Base-by-base conservation (phyloP, 257 asterid genomes). In the Solanum pinnatisectum region DNA sequence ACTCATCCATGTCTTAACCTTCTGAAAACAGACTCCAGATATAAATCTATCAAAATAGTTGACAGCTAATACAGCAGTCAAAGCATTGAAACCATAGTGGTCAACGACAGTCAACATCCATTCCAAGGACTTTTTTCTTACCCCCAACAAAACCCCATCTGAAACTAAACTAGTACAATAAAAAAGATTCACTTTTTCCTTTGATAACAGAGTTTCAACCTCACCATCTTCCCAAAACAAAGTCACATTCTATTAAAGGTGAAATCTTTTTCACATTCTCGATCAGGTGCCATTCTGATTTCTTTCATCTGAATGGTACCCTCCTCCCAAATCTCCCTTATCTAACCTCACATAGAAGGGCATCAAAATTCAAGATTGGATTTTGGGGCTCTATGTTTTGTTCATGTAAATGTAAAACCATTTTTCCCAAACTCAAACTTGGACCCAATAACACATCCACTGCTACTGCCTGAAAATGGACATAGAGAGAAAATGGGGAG, bases 171-270 rank as follows among this genome's bases (percentile, higher is more conserved):
- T 91, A 44, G 87, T 89, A 42, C 14, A 84, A 37, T 65, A 84
- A 35, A 85, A 91, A 88, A 11, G 85, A 56, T 90, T 23, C 73
- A 85, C 89, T 84, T 93, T 93, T 89, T 96, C 98, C 86, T 94
- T 93, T 11, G 89, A 90, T 88, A 96, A 87, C n/a, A 96, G 94
- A 72, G 74, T 36, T 44, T 72, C 81, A 78, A 96, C 91, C 95
- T 96, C 99, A 6, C 91, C 94, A n/a, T 94, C 95, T 74, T 96
- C 98, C 99, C 98, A 96, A 67, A 93, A 92, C 81, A 94, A n/a
- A 83, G 94, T 96, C 98, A 85, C 91, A 93, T 88, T 93, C 95
- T 49, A 86, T 86, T 37, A 94, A 90, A 91, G 89, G 37, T 84
- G 88, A 88, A 52, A 90, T 89, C 30, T 49, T 49, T 49, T 49